Conservation (phyloP, 768 basidiomycete species). For the Leccinum ochraceum region DNA sequence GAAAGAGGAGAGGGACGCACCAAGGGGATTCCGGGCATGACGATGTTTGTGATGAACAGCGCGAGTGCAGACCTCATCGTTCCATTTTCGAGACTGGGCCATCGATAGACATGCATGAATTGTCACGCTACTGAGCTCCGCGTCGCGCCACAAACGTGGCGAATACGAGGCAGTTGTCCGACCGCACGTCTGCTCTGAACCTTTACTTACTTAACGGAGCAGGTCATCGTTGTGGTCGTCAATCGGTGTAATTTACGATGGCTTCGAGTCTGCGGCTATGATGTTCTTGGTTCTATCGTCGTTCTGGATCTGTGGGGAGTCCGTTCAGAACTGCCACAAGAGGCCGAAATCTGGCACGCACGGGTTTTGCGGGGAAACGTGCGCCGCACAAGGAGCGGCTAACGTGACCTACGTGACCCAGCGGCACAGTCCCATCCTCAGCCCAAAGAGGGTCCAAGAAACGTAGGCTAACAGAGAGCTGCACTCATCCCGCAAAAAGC, state of each 20-base stretch:
- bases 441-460: constrained; percentile 15
- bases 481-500: constrained; percentile 19
- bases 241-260: constrained; percentile 25
- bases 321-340: constrained; percentile 50
- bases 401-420: constrained; percentile 10
- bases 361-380: constrained; percentile 58
- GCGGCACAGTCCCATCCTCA: constrained; percentile 14
- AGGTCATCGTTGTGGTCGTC: constrained; percentile 7
- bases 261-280: constrained; percentile 26
- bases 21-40: constrained; percentile 87
- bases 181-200: constrained; percentile 9
- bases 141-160: constrained; percentile 21
- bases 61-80: constrained; percentile 74
- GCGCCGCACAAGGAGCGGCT: constrained; percentile 44
- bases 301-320: constrained; percentile 6
- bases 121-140: not conserved
- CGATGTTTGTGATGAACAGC: constrained; percentile 73
- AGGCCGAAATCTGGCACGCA: constrained; percentile 56
- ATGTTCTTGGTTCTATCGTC: constrained; percentile 2
- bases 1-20: constrained; percentile 38
- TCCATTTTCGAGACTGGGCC: constrained; percentile 88
- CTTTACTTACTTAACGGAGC: constrained; percentile 12
- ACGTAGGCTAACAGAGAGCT: constrained; percentile 14
- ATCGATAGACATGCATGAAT: constrained; percentile 75
- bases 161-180: constrained; percentile 24